Conservation (phyloP, 1,284 basidiomycete species). For the Pseudozyma sp. region DNA sequence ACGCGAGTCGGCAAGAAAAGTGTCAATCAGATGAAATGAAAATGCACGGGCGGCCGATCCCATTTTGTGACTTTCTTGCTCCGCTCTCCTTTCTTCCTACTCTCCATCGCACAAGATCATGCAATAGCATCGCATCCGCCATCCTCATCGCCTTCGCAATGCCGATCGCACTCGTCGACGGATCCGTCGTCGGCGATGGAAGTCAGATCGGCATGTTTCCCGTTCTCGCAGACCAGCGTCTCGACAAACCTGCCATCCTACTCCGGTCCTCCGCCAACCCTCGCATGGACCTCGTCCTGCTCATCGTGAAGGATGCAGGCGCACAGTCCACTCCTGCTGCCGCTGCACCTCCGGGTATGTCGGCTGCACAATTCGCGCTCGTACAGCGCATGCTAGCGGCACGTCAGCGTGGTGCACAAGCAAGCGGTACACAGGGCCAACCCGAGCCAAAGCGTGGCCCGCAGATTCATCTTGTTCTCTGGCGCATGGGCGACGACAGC, state of each 20-base stretch:
- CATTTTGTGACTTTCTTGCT: neutral
- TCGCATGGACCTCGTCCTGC: constrained; percentile 52
- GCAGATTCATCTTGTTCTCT: constrained; percentile 40
- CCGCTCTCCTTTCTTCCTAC: neutral
- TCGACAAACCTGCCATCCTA: constrained; percentile 32
- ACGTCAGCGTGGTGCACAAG: constrained; percentile 36
- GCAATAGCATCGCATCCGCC: neutral
- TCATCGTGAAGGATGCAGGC: constrained; percentile 38
- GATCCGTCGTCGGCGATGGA: constrained; percentile 39
- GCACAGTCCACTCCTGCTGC: constrained; percentile 14
- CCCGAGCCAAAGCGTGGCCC: constrained; percentile 47
- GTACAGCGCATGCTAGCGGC: constrained; percentile 49
- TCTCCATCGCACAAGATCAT: constrained; percentile 1
- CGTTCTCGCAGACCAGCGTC: constrained; percentile 32
- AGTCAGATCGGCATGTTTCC: constrained; percentile 43
- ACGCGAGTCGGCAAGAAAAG: constrained; percentile 9
- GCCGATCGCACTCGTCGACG: constrained; percentile 26
- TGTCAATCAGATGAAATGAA: neutral
- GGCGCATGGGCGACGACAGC: constrained; percentile 46
- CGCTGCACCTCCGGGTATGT: constrained; percentile 35
- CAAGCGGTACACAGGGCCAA: constrained; percentile 8
- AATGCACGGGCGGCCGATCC: constrained; percentile 1
- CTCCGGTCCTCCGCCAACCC: constrained; percentile 45
- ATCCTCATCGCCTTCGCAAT: constrained; percentile 6
- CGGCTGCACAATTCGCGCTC: constrained; percentile 43